Evolutionary conservation across 495 filamentous ascomycete genomes (phyloP).

Genomic region (Amphirosellinia nigrospora): DNA sequence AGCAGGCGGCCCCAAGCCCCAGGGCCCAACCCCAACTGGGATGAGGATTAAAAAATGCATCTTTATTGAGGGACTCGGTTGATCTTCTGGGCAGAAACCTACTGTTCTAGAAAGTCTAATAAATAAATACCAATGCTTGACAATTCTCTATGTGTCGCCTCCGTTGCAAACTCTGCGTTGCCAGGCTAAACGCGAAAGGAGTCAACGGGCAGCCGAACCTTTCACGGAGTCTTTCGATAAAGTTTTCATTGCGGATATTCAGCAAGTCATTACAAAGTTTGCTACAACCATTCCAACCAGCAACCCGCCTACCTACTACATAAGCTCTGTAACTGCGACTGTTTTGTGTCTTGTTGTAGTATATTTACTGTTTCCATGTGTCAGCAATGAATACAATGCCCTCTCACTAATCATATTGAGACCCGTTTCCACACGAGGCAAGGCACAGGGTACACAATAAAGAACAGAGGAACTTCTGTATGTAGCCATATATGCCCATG

Average conservation of each 20-base stretch:
- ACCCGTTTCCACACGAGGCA: too few species aligned
- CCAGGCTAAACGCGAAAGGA: neutral
- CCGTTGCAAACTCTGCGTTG: neutral
- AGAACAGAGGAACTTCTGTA: too few species aligned
- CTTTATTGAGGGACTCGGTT: neutral
- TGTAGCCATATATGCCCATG: too few species aligned
- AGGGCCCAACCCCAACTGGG: slow-evolving; percentile 95
- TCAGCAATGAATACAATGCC: neutral
- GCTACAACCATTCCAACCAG: neutral
- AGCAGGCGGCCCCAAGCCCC: slow-evolving; percentile 98
- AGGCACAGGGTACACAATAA: too few species aligned
- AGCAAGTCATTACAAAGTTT: neutral
- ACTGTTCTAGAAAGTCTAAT: neutral
- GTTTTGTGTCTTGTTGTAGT: too few species aligned
- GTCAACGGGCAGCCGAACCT: neutral
- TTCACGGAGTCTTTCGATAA: neutral
- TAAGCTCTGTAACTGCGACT: too few species aligned
- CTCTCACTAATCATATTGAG: neutral
- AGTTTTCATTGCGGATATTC: neutral
- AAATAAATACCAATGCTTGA: neutral
- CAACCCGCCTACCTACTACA: neutral
- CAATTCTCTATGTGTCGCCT: neutral
- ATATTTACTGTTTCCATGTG: neutral
- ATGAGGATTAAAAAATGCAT: slow-evolving; percentile 75
- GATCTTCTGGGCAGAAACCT: neutral